Evolutionary conservation across 345 rosid genomes (phyloP).

Genomic region (Ceriops zippeliana): DNA sequence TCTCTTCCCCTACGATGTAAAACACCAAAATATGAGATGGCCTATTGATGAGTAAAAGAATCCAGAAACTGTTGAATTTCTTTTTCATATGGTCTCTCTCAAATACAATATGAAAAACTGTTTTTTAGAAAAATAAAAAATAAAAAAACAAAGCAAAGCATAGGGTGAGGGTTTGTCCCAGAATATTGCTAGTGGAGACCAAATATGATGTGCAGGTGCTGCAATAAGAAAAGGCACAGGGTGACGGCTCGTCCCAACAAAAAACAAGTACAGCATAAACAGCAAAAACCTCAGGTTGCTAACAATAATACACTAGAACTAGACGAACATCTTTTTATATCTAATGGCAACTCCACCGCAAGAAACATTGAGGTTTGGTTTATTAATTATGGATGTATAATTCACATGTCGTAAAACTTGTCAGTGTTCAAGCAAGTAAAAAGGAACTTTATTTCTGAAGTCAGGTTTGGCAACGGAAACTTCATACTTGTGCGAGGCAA

Average conservation of each 20-base stretch:
- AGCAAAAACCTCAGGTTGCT: not conserved
- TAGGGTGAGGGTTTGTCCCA: too few species aligned
- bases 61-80: too few species aligned
- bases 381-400: not conserved
- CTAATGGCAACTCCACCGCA: not conserved
- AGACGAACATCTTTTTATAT: not conserved
- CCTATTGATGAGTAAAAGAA: too few species aligned
- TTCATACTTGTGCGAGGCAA: not conserved
- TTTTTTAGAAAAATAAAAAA: too few species aligned
- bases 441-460: not conserved
- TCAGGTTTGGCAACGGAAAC: not conserved
- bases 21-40: too few species aligned
- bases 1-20: too few species aligned
- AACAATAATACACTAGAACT: not conserved
- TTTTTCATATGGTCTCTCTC: too few species aligned
- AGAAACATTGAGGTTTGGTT: not conserved
- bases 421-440: not conserved
- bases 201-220: too few species aligned
- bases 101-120: too few species aligned
- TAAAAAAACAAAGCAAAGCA: too few species aligned
- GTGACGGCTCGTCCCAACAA: not conserved
- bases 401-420: not conserved
- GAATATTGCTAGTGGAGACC: too few species aligned
- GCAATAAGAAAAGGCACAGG: too few species aligned
- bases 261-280: not conserved